These are phyloP conservation scores for Cercospora nicotianae DNA, from an alignment of 2,329 filamentous ascomycete species.

Conservation along the genomic window DNA sequence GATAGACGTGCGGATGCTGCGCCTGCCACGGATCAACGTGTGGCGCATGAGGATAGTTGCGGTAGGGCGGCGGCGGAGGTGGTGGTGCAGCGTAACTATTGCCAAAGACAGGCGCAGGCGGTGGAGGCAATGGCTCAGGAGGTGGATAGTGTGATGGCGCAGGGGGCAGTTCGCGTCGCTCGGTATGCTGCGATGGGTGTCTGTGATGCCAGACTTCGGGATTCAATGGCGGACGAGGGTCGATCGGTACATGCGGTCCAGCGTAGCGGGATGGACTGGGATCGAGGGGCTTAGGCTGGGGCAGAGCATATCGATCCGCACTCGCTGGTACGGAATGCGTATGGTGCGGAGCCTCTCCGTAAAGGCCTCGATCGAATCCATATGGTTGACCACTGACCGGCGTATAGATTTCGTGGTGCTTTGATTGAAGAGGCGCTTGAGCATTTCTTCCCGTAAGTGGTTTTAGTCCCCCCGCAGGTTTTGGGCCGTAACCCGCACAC, in stretches of 20 bases:
- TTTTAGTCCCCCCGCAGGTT: slow-evolving; percentile 28
- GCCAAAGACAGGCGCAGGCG: slow-evolving; percentile 23
- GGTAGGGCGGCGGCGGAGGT: slow-evolving; percentile 17
- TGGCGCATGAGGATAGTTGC: slow-evolving; percentile 17
- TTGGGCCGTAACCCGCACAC: slow-evolving; percentile 78
- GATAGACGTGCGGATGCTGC: slow-evolving; percentile 18
- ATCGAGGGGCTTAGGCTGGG: slow-evolving; percentile 8
- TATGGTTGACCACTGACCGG: slow-evolving; percentile 14
- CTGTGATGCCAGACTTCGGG: slow-evolving; percentile 22
- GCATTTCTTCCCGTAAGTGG: slow-evolving; percentile 16
- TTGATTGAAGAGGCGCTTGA: slow-evolving; percentile 22
- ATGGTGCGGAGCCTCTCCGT: slow-evolving; percentile 13
- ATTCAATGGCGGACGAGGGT: slow-evolving; percentile 18
- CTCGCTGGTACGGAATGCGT: slow-evolving; percentile 2
- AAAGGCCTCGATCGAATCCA: slow-evolving; percentile 22
- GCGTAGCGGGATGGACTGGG: slow-evolving; percentile 16
- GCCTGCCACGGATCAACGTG: slow-evolving; percentile 1
- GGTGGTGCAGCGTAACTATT: slow-evolving; percentile 20
- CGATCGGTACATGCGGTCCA: slow-evolving; percentile 12
- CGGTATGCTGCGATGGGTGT: background rate
- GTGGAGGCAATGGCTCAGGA: slow-evolving; percentile 6
- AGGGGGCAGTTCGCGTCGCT: background rate
- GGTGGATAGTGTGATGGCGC: slow-evolving; percentile 8
- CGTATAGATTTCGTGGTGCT: slow-evolving; percentile 15
- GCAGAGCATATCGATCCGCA: slow-evolving; percentile 11